Evolutionary conservation across 257 asterid genomes (phyloP).

Genomic region (Gentiana dahurica): DNA sequence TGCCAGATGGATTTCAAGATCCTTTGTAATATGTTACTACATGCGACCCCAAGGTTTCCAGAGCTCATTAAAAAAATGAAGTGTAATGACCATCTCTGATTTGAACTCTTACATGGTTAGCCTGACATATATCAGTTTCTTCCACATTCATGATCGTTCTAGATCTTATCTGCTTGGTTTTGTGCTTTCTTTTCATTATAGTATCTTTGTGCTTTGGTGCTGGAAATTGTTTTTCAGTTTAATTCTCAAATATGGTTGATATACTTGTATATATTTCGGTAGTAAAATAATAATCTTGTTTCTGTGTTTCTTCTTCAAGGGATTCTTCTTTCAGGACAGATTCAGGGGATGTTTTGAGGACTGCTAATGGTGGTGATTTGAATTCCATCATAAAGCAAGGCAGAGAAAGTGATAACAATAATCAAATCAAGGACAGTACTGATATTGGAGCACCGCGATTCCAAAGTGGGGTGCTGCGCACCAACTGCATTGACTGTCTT

Average conservation of each 20-base stretch:
- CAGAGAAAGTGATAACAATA: conserved; percentile 46
- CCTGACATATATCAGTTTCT: too few species aligned
- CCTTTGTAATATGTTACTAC: too few species aligned
- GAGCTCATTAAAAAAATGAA: too few species aligned
- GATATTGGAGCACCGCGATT: conserved; percentile 34
- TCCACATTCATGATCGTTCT: too few species aligned
- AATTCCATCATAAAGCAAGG: conserved; percentile 45
- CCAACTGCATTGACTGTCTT: conserved; percentile 97
- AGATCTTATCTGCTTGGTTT: background rate
- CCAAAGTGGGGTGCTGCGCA: conserved; percentile 98
- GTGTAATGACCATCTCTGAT: too few species aligned
- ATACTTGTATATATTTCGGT: background rate
- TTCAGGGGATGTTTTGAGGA: conserved; percentile 64
- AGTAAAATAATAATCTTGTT: background rate
- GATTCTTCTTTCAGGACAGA: conserved; percentile 62
- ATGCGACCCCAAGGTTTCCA: too few species aligned
- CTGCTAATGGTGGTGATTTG: conserved; percentile 36
- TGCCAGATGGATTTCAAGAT: too few species aligned
- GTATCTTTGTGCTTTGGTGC: background rate
- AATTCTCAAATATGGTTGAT: background rate
- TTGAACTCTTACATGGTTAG: too few species aligned
- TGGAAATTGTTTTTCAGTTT: background rate
- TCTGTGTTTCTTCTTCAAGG: conserved; percentile 31
- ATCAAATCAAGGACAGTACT: conserved; percentile 24
- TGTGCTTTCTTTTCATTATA: background rate